Evolutionary conservation across 2,329 filamentous ascomycete species (phyloP), one percentile per base, ranked within the genome.

Genomic region (Ceratocystis cubensis): DNA sequence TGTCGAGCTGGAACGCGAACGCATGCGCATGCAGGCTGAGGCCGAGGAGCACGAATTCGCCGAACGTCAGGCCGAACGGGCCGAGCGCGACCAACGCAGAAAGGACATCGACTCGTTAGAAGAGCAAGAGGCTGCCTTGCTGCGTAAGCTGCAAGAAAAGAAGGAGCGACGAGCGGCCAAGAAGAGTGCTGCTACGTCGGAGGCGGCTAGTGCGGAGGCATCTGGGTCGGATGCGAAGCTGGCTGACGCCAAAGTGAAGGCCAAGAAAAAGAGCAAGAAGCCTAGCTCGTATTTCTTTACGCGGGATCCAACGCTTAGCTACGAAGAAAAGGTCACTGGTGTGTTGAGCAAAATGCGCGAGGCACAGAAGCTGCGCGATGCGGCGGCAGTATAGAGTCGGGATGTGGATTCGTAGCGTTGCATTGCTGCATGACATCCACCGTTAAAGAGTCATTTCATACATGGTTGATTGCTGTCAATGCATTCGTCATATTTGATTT

Each of bases 261-360:
- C 45, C n/a, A 67, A 56, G 17, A 69, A 67, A 30, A 69, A 66
- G 64, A 63, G 59, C 33, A 63, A 62, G 28, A 69, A 65, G 46
- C 44, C 46, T 13, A 44, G 64, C 28, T 46, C 62, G 8, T 70
- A 70, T 61, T 64, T 69, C 33, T 68, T 67, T 25, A 68, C 66
- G 10, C 63, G 63, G 37, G 69, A 70, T 61, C 68, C 69, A 1
- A 66, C 57, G 22, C 57, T 70, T 22, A 67, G 59, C 17, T 70
- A 70, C 56, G 65, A 70, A 8, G 69, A 70, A 62, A 70, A 70
- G 45, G 69, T 70, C 2, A 67, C 59, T 10, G 69, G 68, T 1
- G 69, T 70, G 13, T 48, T 70, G 61, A 76, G 76, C 56, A 78
- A 78, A 70, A 69, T 78, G 17, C 72, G 73, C n/a, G 76, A 76